phyloP scores from a whole-genome alignment of 148 eudicot species.

The Fallopia convolvulus region DNA sequence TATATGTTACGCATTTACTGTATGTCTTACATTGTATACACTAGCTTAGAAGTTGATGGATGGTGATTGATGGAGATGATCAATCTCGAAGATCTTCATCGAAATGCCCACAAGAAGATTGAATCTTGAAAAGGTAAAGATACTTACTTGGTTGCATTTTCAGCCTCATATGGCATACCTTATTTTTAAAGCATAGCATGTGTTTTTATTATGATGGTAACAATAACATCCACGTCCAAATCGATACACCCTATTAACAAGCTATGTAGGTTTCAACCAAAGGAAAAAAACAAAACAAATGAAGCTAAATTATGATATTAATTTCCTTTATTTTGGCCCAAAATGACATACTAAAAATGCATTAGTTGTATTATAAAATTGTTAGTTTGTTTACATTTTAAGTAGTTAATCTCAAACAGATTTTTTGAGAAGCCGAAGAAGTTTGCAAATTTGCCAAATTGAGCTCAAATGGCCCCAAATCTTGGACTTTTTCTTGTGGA shows the following conservation, averaged over 20 bases:
- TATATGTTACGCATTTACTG: no score
- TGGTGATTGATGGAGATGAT: neutral
- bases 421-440: neutral
- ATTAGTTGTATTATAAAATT: neutral
- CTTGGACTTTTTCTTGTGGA: neutral
- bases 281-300: neutral
- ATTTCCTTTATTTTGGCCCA: neutral
- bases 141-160: neutral
- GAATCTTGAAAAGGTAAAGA: neutral
- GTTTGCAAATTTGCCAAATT: neutral
- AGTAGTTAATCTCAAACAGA: neutral
- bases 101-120: neutral
- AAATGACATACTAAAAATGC: neutral
- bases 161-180: neutral
- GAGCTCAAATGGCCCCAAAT: neutral
- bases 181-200: neutral
- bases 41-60: neutral
- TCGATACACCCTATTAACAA: neutral
- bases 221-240: neutral
- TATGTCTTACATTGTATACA: no score
- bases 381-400: neutral
- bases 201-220: neutral
- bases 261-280: neutral
- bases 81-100: neutral
- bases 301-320: neutral